phyloP scores from a whole-genome alignment of 306 rosid species.

The Prunus mira region DNA sequence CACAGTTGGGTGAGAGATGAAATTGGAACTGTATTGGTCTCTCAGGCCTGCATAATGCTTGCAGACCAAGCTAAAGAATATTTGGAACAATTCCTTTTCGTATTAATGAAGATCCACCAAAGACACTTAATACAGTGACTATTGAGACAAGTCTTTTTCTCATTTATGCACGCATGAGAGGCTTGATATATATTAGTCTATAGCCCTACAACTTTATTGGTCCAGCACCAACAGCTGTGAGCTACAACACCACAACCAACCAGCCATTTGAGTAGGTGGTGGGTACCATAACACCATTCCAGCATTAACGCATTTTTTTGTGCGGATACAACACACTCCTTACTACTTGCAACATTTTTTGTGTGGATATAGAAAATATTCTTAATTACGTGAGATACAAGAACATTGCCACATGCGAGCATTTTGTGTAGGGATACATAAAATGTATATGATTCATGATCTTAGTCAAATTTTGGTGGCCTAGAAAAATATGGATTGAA shows the following conservation, averaged over 20 bases:
- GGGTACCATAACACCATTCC: too few species aligned
- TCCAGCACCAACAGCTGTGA: neutral
- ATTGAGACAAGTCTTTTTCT: neutral
- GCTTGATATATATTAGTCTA: neutral
- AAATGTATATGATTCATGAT: too few species aligned
- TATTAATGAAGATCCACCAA: slow-evolving; percentile 1
- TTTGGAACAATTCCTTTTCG: neutral
- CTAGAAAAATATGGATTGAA: too few species aligned
- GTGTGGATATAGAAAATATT: too few species aligned
- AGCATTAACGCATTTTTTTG: too few species aligned
- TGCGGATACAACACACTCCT: too few species aligned
- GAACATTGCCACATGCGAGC: too few species aligned
- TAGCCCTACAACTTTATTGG: neutral
- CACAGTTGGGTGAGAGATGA: neutral
- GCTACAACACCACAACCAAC: neutral
- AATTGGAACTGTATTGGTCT: neutral
- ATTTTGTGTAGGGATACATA: too few species aligned
- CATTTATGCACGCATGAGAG: neutral
- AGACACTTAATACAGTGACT: neutral
- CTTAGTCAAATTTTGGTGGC: too few species aligned
- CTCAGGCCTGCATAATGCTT: neutral
- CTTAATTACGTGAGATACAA: too few species aligned
- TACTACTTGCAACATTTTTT: too few species aligned
- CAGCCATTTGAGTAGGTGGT: neutral
- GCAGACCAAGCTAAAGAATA: neutral